Percentiles rank a stretch among this genome's conserved stretches.
Conservation (phyloP, 202 grass and related monocot genomes). For the Saccharum hybrid region DNA sequence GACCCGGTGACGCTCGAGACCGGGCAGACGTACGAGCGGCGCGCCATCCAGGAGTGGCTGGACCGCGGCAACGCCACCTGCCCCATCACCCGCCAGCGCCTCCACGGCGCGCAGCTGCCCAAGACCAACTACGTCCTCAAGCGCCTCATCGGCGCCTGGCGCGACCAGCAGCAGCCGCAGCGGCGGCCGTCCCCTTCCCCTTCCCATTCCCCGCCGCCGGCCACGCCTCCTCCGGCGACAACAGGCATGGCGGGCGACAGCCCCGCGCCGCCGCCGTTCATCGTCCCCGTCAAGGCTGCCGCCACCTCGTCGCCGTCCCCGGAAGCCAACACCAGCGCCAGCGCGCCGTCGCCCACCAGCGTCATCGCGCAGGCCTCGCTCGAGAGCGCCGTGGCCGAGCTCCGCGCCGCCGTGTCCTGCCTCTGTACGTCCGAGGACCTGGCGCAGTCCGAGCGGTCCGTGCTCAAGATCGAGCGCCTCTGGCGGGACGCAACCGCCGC, state of each 20-base stretch:
- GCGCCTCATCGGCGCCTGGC: constrained; percentile 61
- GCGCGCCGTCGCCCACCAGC: constrained; percentile 57
- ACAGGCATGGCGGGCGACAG: constrained; percentile 2
- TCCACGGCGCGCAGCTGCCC: constrained; percentile 50
- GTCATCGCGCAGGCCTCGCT: constrained; percentile 60
- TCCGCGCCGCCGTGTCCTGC: constrained; percentile 54
- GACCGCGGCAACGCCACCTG: constrained; percentile 64
- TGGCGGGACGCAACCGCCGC: constrained; percentile 38
- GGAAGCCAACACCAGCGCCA: constrained; percentile 36
- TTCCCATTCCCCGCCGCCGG: not conserved
- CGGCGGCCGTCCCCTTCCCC: too few species aligned
- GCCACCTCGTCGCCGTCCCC: constrained; percentile 38
- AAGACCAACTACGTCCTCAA: constrained; percentile 75
- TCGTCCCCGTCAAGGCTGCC: not conserved
- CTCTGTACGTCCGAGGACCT: constrained; percentile 70
- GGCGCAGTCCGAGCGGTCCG: constrained; percentile 51
- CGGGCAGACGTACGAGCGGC: constrained; percentile 73
- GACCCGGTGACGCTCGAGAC: constrained; percentile 81
- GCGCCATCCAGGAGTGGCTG: constrained; percentile 76
- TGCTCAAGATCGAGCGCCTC: constrained; percentile 59
- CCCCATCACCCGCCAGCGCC: constrained; percentile 69
- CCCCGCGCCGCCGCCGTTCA: not conserved
- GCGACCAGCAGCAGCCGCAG: constrained; percentile 11
- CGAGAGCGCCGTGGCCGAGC: constrained; percentile 46
- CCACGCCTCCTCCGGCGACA: not conserved